Percentiles rank a stretch among this genome's conserved stretches.
These are phyloP conservation scores for Lichtheimia ramosa DNA, from an alignment of 371 early-diverging fungal genomes.

Conservation along the genomic window DNA sequence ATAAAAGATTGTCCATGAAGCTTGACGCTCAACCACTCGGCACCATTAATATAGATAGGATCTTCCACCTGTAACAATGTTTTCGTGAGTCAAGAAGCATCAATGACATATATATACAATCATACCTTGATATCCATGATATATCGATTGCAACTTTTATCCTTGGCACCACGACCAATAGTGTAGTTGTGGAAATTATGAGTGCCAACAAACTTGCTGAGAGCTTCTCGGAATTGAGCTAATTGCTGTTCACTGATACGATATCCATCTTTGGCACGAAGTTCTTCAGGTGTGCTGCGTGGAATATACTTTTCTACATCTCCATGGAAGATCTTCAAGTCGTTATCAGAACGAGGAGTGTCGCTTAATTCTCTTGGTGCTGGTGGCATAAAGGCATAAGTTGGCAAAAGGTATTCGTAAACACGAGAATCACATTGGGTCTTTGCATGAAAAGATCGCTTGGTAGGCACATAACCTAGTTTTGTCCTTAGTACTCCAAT, in stretches of 20 bases:
- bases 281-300: slow-evolving; percentile 54
- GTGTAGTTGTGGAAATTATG: slow-evolving; percentile 98
- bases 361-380: slow-evolving; percentile 16
- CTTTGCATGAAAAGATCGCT: slow-evolving; percentile 91
- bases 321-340: slow-evolving; percentile 22
- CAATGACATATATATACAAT: neutral
- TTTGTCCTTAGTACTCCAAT: neutral
- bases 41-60: slow-evolving; percentile 74
- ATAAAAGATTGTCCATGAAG: slow-evolving; percentile 99
- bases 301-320: slow-evolving; percentile 26
- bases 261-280: slow-evolving; percentile 55
- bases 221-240: slow-evolving; percentile 63
- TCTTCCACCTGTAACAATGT: slow-evolving; percentile 51
- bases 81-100: neutral
- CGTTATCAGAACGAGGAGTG: slow-evolving; percentile 20
- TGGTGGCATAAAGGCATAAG: slow-evolving; percentile 76
- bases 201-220: slow-evolving; percentile 85
- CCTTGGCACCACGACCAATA: slow-evolving; percentile 73
- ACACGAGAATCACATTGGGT: slow-evolving; percentile 89
- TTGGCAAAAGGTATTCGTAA: slow-evolving; percentile 98
- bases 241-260: slow-evolving; percentile 64
- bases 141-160: slow-evolving; percentile 77
- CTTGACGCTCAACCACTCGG: slow-evolving; percentile 92
- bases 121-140: slow-evolving; percentile 76
- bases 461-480: slow-evolving; percentile 67